Percentiles rank a stretch among this genome's conserved stretches.
phyloP scores from a whole-genome alignment of 2,329 filamentous ascomycete species.

The Alternaria sp. region DNA sequence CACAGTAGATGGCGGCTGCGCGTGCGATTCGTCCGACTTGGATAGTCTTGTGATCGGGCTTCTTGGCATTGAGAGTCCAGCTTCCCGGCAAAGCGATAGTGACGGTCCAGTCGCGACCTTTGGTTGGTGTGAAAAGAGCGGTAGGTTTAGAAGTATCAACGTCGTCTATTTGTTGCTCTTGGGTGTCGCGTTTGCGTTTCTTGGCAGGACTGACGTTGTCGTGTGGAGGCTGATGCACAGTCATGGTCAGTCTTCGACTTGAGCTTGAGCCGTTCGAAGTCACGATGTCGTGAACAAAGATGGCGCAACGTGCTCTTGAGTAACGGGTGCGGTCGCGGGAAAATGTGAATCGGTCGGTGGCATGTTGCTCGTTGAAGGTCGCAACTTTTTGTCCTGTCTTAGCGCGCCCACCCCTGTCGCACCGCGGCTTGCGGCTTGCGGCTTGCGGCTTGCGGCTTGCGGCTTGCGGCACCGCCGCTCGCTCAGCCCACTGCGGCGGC shows the following conservation, averaged over 20 bases:
- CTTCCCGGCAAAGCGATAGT: slow-evolving; percentile 81
- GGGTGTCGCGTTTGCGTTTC: slow-evolving; percentile 20
- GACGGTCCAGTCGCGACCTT: slow-evolving; percentile 73
- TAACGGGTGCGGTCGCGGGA: neutral
- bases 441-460: no score
- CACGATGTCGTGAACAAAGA: neutral
- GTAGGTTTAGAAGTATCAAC: slow-evolving; percentile 70
- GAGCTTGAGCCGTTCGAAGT: neutral
- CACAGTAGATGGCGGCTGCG: slow-evolving; percentile 79
- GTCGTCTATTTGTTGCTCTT: slow-evolving; percentile 15
- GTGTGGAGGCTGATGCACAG: slow-evolving; percentile 19
- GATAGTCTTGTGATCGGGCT: slow-evolving; percentile 76
- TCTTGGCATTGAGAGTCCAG: slow-evolving; percentile 68
- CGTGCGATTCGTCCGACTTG: slow-evolving; percentile 79
- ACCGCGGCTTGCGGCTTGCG: neutral
- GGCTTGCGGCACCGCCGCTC: no score
- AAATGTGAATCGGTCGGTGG: neutral
- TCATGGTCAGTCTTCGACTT: neutral
- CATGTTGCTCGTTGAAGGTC: neutral
- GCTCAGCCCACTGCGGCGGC: no score
- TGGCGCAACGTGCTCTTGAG: neutral
- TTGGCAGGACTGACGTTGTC: slow-evolving; percentile 17
- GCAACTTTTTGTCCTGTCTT: slow-evolving; percentile 20
- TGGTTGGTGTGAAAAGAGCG: slow-evolving; percentile 69
- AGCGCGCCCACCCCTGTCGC: slow-evolving; percentile 19